Evolutionary conservation across 2,329 filamentous ascomycete species (phyloP).

Genomic region (Penicillium sp.): DNA sequence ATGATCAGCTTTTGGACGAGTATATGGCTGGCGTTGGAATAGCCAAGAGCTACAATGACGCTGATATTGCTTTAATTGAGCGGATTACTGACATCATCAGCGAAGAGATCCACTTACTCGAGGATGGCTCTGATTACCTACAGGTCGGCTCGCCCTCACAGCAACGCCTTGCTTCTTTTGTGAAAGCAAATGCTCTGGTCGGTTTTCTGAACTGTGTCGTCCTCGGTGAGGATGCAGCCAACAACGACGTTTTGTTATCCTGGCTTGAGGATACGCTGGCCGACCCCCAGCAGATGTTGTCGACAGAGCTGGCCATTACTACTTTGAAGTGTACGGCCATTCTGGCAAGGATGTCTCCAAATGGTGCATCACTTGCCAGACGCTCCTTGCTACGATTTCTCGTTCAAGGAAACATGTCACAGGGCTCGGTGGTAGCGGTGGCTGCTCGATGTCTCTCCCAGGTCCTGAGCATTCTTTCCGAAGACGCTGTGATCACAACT

Average conservation of each 20-base stretch:
- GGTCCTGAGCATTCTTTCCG: slow-evolving; percentile 73
- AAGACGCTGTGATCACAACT: slow-evolving; percentile 90
- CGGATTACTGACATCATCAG: slow-evolving; percentile 65
- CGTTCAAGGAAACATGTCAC: slow-evolving; percentile 67
- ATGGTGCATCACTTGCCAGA: slow-evolving; percentile 68
- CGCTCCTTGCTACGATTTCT: slow-evolving; percentile 79
- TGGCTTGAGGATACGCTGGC: slow-evolving; percentile 82
- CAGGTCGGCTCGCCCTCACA: slow-evolving; percentile 80
- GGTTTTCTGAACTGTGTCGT: slow-evolving; percentile 81
- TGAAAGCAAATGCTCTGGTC: slow-evolving; percentile 75
- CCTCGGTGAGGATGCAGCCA: slow-evolving; percentile 73
- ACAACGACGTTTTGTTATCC: slow-evolving; percentile 67
- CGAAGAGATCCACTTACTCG: slow-evolving; percentile 78
- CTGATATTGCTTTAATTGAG: slow-evolving; percentile 45
- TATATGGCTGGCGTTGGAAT: slow-evolving; percentile 57
- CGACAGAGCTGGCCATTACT: slow-evolving; percentile 67
- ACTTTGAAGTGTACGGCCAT: slow-evolving; percentile 78
- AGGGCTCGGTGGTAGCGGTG: slow-evolving; percentile 61
- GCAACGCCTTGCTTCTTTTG: slow-evolving; percentile 75
- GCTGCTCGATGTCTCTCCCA: slow-evolving; percentile 81
- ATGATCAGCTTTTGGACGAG: slow-evolving; percentile 65
- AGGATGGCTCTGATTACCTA: slow-evolving; percentile 85
- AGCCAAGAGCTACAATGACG: slow-evolving; percentile 36
- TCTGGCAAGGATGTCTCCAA: slow-evolving; percentile 66
- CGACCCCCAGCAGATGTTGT: slow-evolving; percentile 75